phyloP scores from a whole-genome alignment of 441 rosid species.

The Adansonia madagascariensis region DNA sequence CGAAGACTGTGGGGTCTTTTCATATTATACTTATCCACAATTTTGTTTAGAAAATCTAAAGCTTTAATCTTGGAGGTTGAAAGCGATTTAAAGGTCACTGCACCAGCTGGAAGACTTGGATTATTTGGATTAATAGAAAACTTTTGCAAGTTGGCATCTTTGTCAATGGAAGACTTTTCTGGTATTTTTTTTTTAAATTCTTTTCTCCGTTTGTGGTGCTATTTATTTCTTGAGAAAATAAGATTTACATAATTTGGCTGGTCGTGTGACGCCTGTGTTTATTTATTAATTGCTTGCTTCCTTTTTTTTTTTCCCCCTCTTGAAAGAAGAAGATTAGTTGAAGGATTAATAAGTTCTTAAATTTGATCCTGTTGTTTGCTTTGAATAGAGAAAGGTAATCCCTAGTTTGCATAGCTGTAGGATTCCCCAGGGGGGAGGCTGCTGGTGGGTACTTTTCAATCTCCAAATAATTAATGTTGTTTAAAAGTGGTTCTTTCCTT shows the following conservation, averaged over 20 bases:
- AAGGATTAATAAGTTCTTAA: neutral
- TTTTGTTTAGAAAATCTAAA: slow-evolving; percentile 35
- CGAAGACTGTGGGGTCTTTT: slow-evolving; percentile 7
- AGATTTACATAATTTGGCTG: slow-evolving; percentile 1
- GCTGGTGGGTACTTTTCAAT: slow-evolving; percentile 8
- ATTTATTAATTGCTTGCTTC: neutral
- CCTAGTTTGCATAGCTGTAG: neutral
- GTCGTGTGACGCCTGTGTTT: neutral
- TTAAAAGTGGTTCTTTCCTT: neutral
- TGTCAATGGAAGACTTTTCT: slow-evolving; percentile 43
- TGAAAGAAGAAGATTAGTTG: neutral
- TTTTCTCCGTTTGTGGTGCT: slow-evolving; percentile 26
- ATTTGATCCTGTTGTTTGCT: slow-evolving; percentile 17
- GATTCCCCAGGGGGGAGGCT: neutral
- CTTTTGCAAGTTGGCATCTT: neutral
- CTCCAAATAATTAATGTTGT: neutral
- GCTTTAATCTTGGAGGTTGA: slow-evolving; percentile 34
- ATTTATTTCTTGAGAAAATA: slow-evolving; percentile 4
- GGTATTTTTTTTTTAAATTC: slow-evolving; percentile 24
- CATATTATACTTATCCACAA: slow-evolving; percentile 36
- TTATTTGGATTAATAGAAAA: slow-evolving; percentile 18
- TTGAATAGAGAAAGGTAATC: slow-evolving; percentile 19
- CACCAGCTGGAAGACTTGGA: slow-evolving; percentile 11
- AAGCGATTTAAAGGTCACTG: slow-evolving; percentile 32
- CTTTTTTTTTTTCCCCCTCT: neutral